These are phyloP conservation scores for Ophiostoma angusticollis DNA, from an alignment of 2,329 filamentous ascomycete species.

Conservation along the genomic window DNA sequence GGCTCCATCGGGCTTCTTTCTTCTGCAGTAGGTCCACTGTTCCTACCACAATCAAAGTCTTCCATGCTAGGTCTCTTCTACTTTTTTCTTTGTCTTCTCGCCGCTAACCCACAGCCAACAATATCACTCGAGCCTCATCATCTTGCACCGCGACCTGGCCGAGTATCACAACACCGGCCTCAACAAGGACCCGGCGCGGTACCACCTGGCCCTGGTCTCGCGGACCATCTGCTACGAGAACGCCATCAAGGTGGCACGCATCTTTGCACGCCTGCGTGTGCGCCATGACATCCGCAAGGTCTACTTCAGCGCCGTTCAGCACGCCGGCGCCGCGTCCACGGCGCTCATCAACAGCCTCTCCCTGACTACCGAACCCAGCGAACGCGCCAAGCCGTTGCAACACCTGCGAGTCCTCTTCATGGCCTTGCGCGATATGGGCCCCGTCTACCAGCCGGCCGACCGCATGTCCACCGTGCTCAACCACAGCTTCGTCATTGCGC, in stretches of 20 bases:
- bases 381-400: background rate
- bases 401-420: background rate
- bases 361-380: background rate
- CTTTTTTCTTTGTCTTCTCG: no score
- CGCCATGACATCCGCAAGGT: background rate
- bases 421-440: background rate
- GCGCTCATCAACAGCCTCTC: background rate
- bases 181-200: background rate
- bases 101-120: background rate
- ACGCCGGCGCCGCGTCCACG: background rate
- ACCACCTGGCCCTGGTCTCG: background rate
- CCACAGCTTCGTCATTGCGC: background rate
- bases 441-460: background rate
- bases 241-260: background rate
- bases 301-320: background rate
- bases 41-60: background rate
- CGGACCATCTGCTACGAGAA: background rate
- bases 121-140: conserved; percentile 1
- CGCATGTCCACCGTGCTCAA: background rate
- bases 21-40: background rate
- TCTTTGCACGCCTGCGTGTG: background rate
- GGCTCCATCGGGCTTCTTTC: background rate
- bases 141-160: background rate
- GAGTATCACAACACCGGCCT: background rate
- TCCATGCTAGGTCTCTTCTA: no score